Percentiles rank a stretch among this genome's conserved stretches.
phyloP scores from a whole-genome alignment of 2,329 filamentous ascomycete genomes.

The Colletotrichum salicis region DNA sequence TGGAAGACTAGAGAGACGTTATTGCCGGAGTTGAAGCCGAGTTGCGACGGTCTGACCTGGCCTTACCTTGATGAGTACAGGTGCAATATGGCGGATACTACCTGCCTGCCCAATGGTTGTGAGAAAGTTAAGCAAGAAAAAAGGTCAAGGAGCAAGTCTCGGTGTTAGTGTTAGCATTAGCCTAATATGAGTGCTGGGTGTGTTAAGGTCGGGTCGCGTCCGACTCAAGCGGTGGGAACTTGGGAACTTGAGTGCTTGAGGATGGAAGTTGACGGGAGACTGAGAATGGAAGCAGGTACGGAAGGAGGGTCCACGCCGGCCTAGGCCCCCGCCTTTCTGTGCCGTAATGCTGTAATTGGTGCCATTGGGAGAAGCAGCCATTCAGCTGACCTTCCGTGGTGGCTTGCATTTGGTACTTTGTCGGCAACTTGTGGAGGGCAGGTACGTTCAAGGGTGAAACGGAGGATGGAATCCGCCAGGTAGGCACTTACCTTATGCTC shows the following conservation, averaged over 20 bases:
- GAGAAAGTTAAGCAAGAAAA: neutral
- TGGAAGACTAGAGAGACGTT: neutral
- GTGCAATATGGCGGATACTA: conserved; percentile 2
- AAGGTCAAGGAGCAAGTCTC: neutral
- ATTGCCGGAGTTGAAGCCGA: neutral
- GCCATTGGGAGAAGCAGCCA: conserved; percentile 6
- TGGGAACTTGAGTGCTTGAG: neutral
- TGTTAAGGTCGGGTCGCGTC: conserved; percentile 12
- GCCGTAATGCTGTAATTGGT: conserved; percentile 32
- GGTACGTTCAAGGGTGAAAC: neutral
- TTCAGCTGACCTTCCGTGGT: conserved; percentile 17
- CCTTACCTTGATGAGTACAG: neutral
- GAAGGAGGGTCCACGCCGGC: conserved; percentile 14
- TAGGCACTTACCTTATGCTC: too few species aligned
- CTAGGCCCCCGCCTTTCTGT: conserved; percentile 29
- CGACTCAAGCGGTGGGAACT: conserved; percentile 14
- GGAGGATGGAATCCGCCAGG: neutral
- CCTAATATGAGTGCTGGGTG: too few species aligned
- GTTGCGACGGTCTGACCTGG: neutral
- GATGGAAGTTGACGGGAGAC: neutral
- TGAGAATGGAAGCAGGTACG: neutral
- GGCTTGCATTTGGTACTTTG: neutral
- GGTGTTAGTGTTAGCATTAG: neutral
- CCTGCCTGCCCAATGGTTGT: conserved; percentile 5
- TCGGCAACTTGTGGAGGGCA: neutral